A percentile compares a stretch with the other conserved stretches of the same genome.
These are phyloP conservation scores for Microstegium vimineum DNA, from an alignment of 176 grass and related monocot genomes.

Conservation along the genomic window DNA sequence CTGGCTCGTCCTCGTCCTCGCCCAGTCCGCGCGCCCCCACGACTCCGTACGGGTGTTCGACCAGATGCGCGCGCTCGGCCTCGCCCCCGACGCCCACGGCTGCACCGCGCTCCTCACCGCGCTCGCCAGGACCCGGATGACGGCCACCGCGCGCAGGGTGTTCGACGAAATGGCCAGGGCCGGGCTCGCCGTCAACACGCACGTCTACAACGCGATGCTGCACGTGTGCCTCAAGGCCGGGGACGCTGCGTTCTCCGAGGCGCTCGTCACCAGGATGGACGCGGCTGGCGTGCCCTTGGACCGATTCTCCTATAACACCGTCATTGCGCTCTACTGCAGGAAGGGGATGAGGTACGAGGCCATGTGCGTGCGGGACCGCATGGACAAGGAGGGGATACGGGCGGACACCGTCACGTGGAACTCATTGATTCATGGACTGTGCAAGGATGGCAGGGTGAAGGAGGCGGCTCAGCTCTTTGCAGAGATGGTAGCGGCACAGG, in stretches of 20 bases:
- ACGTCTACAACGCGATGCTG: constrained; percentile 86
- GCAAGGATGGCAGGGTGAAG: constrained; percentile 71
- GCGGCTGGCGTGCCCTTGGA: constrained; percentile 35
- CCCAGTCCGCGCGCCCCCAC: neutral
- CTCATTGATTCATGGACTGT: constrained; percentile 62
- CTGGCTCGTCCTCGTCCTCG: constrained; percentile 36
- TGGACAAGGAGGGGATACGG: constrained; percentile 52
- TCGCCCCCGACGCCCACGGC: constrained; percentile 51
- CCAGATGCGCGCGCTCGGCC: constrained; percentile 27
- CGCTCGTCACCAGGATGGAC: constrained; percentile 61
- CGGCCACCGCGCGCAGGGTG: constrained; percentile 64
- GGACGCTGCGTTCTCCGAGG: constrained; percentile 35
- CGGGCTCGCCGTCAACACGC: constrained; percentile 47
- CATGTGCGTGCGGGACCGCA: constrained; percentile 59
- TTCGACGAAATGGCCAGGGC: constrained; percentile 47
- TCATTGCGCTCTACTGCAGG: constrained; percentile 73
- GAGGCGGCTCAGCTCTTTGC: constrained; percentile 52
- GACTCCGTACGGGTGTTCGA: constrained; percentile 42
- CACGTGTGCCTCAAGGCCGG: constrained; percentile 80
- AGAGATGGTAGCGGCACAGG: constrained; percentile 36
- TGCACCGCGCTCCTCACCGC: constrained; percentile 55
- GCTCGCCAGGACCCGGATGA: constrained; percentile 57
- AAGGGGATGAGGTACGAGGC: constrained; percentile 89
- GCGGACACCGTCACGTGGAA: constrained; percentile 75
- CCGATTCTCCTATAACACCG: constrained; percentile 73